A percentile compares a stretch with the other conserved stretches of the same genome.
Conservation (phyloP, 306 rosid genomes). For the Erythrophleum fordii region DNA sequence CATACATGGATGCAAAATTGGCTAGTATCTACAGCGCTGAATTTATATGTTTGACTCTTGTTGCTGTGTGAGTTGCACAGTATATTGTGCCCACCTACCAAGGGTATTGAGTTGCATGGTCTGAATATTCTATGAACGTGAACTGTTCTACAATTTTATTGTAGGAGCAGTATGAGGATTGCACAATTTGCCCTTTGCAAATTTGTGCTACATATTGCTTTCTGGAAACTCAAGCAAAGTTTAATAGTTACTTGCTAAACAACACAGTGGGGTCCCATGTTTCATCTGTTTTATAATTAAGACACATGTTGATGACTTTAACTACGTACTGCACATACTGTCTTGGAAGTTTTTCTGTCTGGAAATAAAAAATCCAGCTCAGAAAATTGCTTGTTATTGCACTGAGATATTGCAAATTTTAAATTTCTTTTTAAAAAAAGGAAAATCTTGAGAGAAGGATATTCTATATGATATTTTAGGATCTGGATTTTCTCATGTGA, state of each 20-base stretch:
- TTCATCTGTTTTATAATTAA: constrained; percentile 1
- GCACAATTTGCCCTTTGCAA: neutral
- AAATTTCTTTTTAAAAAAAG: neutral
- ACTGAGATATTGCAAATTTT: neutral
- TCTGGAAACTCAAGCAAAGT: constrained; percentile 12
- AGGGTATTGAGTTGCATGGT: constrained; percentile 5
- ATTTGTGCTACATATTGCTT: neutral
- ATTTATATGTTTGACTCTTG: neutral
- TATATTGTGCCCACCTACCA: neutral
- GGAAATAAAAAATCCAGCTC: neutral
- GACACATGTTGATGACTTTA: neutral
- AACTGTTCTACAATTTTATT: neutral
- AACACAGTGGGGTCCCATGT: neutral
- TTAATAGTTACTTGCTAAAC: neutral
- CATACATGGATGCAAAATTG: neutral
- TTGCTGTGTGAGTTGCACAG: constrained; percentile 16
- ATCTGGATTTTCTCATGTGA: neutral
- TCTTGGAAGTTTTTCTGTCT: neutral
- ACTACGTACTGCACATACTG: constrained; percentile 4
- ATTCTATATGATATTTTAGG: neutral
- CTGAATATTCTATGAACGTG: constrained; percentile 23
- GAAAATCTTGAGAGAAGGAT: neutral
- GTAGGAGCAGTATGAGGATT: neutral
- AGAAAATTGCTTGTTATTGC: neutral
- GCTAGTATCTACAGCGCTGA: neutral